Percentiles rank a stretch among this genome's conserved stretches.
Evolutionary conservation across 768 basidiomycete genomes (phyloP).

Genomic region (Tricholoma hemisulphureum): DNA sequence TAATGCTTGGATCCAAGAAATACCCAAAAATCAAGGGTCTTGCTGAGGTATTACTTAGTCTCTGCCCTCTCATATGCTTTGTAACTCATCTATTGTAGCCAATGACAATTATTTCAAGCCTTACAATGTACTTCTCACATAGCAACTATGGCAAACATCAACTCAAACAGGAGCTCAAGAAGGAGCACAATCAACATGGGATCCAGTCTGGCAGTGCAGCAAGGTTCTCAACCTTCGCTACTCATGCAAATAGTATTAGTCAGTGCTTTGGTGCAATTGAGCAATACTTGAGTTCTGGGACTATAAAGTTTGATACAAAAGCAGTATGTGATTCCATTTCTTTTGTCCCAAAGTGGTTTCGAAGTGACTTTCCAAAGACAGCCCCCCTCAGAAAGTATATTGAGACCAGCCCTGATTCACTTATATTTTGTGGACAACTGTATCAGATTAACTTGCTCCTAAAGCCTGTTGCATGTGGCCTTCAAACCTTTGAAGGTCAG

Average conservation of each 20-base stretch:
- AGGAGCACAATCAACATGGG: not conserved
- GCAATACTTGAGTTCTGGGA: not conserved
- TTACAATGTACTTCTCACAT: too few relatives aligned
- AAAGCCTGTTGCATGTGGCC: not conserved
- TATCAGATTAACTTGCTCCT: not conserved
- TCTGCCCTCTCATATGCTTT: too few relatives aligned
- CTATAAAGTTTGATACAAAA: not conserved
- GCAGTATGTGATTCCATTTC: not conserved
- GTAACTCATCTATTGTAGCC: not conserved
- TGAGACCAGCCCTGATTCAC: not conserved
- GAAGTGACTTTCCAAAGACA: not conserved
- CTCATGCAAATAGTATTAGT: not conserved
- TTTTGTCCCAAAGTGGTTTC: not conserved
- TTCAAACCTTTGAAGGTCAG: not conserved
- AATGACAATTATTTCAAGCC: not conserved
- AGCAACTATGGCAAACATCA: not conserved
- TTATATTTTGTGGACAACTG: not conserved
- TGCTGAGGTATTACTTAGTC: not conserved
- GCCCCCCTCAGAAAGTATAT: not conserved
- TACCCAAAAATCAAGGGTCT: not conserved
- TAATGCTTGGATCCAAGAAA: not conserved
- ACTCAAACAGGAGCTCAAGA: not conserved
- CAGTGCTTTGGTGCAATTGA: not conserved
- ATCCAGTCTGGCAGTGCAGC: not conserved
- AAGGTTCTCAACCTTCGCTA: not conserved